These are phyloP conservation scores for Teratosphaeria epicoccoides DNA, from an alignment of 2,329 filamentous ascomycete species.

Conservation along the genomic window DNA sequence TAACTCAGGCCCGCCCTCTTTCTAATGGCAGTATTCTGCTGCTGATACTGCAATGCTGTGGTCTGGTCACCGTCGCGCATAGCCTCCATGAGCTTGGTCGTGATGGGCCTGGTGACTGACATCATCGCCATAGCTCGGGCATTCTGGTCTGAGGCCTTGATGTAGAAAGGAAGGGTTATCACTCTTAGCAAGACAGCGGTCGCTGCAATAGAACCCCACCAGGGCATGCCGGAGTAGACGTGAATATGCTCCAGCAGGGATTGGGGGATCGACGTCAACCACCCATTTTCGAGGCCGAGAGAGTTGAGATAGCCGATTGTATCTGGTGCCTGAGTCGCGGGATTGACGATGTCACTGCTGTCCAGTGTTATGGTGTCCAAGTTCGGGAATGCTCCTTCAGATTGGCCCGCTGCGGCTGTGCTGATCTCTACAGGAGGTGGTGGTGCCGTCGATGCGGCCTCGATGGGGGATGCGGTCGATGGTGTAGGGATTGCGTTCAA, in stretches of 20 bases:
- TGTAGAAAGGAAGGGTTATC: slow-evolving; percentile 54
- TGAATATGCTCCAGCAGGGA: slow-evolving; percentile 74
- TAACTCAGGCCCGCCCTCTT: slow-evolving; percentile 45
- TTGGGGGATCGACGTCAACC: slow-evolving; percentile 61
- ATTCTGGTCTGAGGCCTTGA: slow-evolving; percentile 50
- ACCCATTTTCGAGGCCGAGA: slow-evolving; percentile 80
- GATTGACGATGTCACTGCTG: slow-evolving; percentile 19
- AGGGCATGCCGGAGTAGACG: slow-evolving; percentile 62
- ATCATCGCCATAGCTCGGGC: slow-evolving; percentile 54
- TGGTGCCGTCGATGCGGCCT: slow-evolving; percentile 18
- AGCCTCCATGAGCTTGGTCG: slow-evolving; percentile 42
- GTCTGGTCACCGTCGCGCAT: slow-evolving; percentile 36
- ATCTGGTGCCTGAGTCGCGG: slow-evolving; percentile 52
- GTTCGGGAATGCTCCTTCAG: slow-evolving; percentile 10
- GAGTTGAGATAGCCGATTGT: slow-evolving; percentile 71
- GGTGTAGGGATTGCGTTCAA: slow-evolving; percentile 20
- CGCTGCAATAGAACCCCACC: slow-evolving; percentile 65
- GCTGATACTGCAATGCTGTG: slow-evolving; percentile 36
- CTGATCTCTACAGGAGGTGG: slow-evolving; percentile 6
- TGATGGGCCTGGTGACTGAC: slow-evolving; percentile 46
- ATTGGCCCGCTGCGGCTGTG: slow-evolving; percentile 3
- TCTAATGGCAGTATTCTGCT: slow-evolving; percentile 43
- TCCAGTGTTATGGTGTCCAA: slow-evolving; percentile 28
- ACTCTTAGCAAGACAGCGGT: slow-evolving; percentile 56
- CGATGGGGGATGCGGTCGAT: slow-evolving; percentile 15